Evolutionary conservation across 345 rosid species (phyloP), one percentile per base, ranked within the genome.

Genomic region (Trapa bicornis): DNA sequence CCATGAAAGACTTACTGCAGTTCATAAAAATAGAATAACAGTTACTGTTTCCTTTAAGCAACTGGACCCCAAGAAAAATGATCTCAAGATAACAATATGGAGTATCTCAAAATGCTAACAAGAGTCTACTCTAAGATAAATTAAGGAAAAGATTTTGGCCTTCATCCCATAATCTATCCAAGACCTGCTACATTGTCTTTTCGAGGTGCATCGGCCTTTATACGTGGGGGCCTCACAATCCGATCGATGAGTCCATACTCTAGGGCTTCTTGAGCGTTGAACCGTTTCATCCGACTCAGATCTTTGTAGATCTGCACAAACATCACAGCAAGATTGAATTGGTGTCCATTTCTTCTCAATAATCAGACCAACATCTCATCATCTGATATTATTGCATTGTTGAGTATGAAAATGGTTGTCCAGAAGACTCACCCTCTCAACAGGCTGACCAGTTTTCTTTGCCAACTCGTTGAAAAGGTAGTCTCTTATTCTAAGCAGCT

Each of bases 211-310:
- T 86, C 88, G 15, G 70, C 88, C 72, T 77, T 81, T 47, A 86
- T 70, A n/a, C 75, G 82, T 0, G 87, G 87, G 8, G 93, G 96
- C 79, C 90, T 80, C 69, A 81, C 77, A 64, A 89, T 76, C 36
- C 81, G 81, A 75, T 93, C 97, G 42, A 93, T 83, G 13, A 90
- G 82, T 38, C 97, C 92, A 67, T 93, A 90, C 64, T 88, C 92
- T 2, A 87, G 79, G 42, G 96, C 96, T 82, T 90, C 88, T 58
- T 83, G 78, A 17, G 94, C 87, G 45, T 75, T 76, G 67, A 87
- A 88, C 68, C 84, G 80, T 82, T 87, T 90, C 80, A 80, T 68
- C 68, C 91, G 73, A 71, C 86, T 69, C 65, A 87, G 74, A 74
- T 93, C 98, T 73, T 76, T 72, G 69, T 67, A 76, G 72, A 93